phyloP scores from a whole-genome alignment of 108 stramenopile genomes.

The Mayamaea pseudoterrestris region DNA sequence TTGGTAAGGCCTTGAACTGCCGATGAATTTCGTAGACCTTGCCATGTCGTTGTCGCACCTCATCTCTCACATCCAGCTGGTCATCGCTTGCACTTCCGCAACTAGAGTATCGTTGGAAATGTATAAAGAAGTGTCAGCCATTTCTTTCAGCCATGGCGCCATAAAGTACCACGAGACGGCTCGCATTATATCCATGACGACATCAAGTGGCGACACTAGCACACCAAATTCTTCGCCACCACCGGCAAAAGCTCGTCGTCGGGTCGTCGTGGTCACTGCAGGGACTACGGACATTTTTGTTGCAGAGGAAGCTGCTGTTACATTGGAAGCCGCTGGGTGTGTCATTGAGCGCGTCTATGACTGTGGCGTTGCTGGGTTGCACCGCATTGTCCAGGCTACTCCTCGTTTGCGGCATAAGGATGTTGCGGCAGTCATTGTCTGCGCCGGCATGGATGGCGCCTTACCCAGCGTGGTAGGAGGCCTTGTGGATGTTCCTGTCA shows the following conservation, averaged over 20 bases:
- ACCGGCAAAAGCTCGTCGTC: conserved; percentile 2
- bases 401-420: conserved; percentile 54
- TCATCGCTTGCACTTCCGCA: not conserved
- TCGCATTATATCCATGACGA: conserved; percentile 52
- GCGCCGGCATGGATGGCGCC: conserved; percentile 94
- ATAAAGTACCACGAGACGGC: conserved; percentile 58
- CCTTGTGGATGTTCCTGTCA: conserved; percentile 80
- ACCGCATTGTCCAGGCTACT: conserved; percentile 71
- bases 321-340: conserved; percentile 47
- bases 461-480: conserved; percentile 93
- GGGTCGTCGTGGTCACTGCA: conserved; percentile 75
- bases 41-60: no score
- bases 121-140: conserved; percentile 16
- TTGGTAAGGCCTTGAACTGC: not conserved
- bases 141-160: conserved; percentile 39
- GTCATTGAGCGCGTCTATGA: conserved; percentile 76
- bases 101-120: conserved; percentile 23
- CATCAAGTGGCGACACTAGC: conserved; percentile 26
- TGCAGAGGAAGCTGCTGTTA: conserved; percentile 83
- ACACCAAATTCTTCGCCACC: conserved; percentile 4
- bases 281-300: conserved; percentile 86
- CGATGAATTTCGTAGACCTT: no score
- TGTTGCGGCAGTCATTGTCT: conserved; percentile 80
- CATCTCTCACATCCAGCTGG: not conserved
- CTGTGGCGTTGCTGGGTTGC: conserved; percentile 92